Percentiles rank a stretch among this genome's conserved stretches.
These are phyloP conservation scores for Orbilia blumenaviensis DNA, from an alignment of 2,329 filamentous ascomycete genomes.

Conservation along the genomic window DNA sequence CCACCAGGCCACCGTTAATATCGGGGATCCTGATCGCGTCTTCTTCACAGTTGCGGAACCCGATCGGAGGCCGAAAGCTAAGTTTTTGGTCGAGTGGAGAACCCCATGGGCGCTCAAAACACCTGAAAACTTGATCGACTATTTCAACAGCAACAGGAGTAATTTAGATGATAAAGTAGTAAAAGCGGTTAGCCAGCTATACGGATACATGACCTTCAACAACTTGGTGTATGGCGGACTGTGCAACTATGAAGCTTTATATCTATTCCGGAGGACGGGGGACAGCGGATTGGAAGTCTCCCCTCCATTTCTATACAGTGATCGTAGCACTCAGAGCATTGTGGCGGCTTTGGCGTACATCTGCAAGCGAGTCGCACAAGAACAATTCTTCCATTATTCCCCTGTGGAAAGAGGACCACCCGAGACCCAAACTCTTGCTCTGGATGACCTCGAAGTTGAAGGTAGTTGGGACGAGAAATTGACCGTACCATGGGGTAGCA, in stretches of 20 bases:
- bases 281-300: not conserved
- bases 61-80: not conserved
- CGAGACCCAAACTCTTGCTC: not conserved
- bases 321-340: not conserved
- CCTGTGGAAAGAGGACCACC: not conserved
- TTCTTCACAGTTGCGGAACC: not conserved
- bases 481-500: not conserved
- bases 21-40: not conserved
- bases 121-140: not conserved
- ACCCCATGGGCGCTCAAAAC: not conserved
- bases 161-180: not conserved
- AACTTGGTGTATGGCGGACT: constrained; percentile 2
- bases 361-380: not conserved
- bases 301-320: not conserved
- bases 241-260: constrained; percentile 10
- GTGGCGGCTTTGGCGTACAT: not conserved
- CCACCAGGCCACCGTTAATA: not conserved
- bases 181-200: constrained; percentile 4
- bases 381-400: not conserved
- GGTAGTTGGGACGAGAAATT: not conserved
- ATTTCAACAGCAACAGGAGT: not conserved
- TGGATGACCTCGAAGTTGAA: not conserved
- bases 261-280: constrained; percentile 3
- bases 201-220: constrained; percentile 31
- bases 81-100: not conserved